phyloP scores from a whole-genome alignment of 2,329 filamentous ascomycete genomes.

The Rhinocladiella mackenziei region DNA sequence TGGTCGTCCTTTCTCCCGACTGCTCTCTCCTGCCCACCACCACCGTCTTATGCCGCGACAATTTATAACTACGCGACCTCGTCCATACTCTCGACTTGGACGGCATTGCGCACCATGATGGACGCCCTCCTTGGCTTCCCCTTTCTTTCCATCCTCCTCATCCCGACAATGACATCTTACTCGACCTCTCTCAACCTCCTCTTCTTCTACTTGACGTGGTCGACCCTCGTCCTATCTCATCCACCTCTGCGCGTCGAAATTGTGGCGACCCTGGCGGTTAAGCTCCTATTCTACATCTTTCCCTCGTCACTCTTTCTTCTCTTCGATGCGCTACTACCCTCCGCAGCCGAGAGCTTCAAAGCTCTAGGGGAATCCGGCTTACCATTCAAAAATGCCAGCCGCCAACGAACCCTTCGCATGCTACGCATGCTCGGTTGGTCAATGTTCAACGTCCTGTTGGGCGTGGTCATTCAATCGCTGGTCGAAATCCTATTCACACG shows the following conservation, averaged over 20 bases:
- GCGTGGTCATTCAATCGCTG: conserved; percentile 51
- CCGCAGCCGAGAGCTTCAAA: conserved; percentile 65
- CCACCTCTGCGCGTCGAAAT: conserved; percentile 71
- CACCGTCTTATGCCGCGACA: conserved; percentile 22
- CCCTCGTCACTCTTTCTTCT: conserved; percentile 69
- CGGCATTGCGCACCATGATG: conserved; percentile 39
- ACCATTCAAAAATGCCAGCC: conserved; percentile 43
- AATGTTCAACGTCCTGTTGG: conserved; percentile 53
- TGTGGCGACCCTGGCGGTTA: conserved; percentile 63
- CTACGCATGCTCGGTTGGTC: conserved; percentile 53
- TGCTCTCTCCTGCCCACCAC: conserved; percentile 28
- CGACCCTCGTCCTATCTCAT: conserved; percentile 73
- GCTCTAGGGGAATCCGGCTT: conserved; percentile 55
- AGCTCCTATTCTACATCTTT: conserved; percentile 65
- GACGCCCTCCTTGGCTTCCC: conserved; percentile 69
- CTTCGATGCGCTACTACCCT: conserved; percentile 68
- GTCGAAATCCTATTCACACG: conserved; percentile 55
- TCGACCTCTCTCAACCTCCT: conserved; percentile 76
- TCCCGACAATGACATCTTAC: conserved; percentile 62
- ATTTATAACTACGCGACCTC: conserved; percentile 26
- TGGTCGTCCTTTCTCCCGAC: conserved; percentile 25
- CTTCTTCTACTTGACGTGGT: conserved; percentile 90
- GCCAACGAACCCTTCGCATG: conserved; percentile 31
- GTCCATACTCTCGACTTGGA: conserved; percentile 27
- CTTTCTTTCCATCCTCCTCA: conserved; percentile 63